These are phyloP conservation scores for Fusarium pseudograminearum DNA, from an alignment of 2,329 filamentous ascomycete species.

Conservation along the genomic window DNA sequence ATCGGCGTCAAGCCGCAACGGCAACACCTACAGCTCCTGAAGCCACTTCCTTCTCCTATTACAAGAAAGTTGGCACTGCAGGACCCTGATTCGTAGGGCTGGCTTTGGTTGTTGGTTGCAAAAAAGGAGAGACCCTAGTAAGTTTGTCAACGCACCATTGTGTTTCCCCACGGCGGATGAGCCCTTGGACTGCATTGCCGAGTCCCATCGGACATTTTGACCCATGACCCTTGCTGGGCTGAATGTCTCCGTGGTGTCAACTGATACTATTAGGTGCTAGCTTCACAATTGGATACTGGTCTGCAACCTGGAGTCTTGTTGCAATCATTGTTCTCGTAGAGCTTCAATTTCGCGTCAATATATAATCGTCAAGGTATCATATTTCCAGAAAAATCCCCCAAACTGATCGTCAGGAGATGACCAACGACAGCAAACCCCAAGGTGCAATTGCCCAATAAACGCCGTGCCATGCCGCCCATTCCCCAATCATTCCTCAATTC, in stretches of 20 bases:
- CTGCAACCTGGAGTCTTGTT: background rate
- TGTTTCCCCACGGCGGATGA: conserved; percentile 1
- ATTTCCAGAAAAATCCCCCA: background rate
- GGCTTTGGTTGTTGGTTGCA: background rate
- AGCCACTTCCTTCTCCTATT: background rate
- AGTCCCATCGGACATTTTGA: background rate
- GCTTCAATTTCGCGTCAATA: background rate
- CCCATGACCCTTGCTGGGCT: background rate
- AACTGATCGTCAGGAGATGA: conserved; percentile 18
- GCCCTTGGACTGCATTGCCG: conserved; percentile 1
- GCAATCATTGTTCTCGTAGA: background rate
- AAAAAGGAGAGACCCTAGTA: background rate
- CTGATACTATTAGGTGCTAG: background rate
- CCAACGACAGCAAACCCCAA: conserved; percentile 12
- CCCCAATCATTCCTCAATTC: conserved; percentile 11
- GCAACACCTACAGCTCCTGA: background rate
- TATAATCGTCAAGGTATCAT: conserved; percentile 7
- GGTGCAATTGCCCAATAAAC: conserved; percentile 35
- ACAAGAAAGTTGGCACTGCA: background rate
- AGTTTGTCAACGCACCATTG: background rate
- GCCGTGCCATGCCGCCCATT: conserved; percentile 44
- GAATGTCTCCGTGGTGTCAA: background rate
- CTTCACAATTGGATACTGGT: background rate
- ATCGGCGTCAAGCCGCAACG: conserved; percentile 6
- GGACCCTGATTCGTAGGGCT: conserved; percentile 1